phyloP scores from a whole-genome alignment of 495 filamentous ascomycete genomes.

The Pseudomonodictys pantanalensis region DNA sequence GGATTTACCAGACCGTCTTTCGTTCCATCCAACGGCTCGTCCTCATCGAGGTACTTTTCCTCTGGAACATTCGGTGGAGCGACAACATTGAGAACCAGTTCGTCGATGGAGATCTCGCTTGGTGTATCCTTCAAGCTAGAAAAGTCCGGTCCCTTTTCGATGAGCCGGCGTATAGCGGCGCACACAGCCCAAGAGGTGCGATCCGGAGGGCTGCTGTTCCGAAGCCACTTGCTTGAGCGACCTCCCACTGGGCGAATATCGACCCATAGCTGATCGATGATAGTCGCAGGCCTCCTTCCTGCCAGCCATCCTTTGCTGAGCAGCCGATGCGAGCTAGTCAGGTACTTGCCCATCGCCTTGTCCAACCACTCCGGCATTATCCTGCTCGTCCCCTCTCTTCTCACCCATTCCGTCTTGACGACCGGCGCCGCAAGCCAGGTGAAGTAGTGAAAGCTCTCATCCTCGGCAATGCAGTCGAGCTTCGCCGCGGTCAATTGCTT shows the following conservation, averaged over 20 bases:
- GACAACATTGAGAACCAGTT: constrained; percentile 30
- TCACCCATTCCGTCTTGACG: constrained; percentile 13
- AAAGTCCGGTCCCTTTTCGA: constrained; percentile 28
- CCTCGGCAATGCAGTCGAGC: constrained; percentile 27
- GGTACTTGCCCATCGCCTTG: constrained; percentile 5
- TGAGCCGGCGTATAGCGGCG: constrained; percentile 22
- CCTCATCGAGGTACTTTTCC: constrained; percentile 12
- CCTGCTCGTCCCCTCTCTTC: background rate
- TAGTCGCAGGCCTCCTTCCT: background rate
- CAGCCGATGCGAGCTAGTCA: background rate
- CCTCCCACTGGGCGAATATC: constrained; percentile 21
- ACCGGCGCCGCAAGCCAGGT: constrained; percentile 25
- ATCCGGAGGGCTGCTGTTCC: constrained; percentile 8
- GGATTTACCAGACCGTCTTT: constrained; percentile 28
- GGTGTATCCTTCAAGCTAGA: background rate
- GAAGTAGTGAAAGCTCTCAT: constrained; percentile 29
- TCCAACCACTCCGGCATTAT: constrained; percentile 12
- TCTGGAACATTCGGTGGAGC: constrained; percentile 16
- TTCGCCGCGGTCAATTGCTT: constrained; percentile 14
- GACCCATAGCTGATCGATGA: constrained; percentile 25
- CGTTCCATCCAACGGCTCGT: background rate
- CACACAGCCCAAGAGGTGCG: constrained; percentile 31
- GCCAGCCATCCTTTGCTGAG: background rate
- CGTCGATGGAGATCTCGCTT: constrained; percentile 17
- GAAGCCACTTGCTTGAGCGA: constrained; percentile 9